Base-by-base conservation (phyloP, 2,329 filamentous ascomycete genomes). In the Drechslerella dactyloides region DNA sequence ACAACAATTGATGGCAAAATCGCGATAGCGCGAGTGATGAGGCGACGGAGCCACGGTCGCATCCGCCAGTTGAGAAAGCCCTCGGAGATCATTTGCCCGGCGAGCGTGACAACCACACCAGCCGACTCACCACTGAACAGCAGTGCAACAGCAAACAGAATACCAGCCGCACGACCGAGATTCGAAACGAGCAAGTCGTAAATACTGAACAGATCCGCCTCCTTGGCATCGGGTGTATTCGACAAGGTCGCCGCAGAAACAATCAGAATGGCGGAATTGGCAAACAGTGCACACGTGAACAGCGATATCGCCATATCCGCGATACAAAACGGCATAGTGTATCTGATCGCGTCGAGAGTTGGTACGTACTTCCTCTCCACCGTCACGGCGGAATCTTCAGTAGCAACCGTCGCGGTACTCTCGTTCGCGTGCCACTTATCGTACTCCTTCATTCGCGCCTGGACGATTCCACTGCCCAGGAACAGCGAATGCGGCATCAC, bases 11-110 rank as follows among this genome's bases (percentile, higher is more conserved):
- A 88, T 0, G 91, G 91, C 0, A 87, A 87, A 78, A 96, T 92
- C 77, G 89, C 91, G 78, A 96, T 90, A 55, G 84, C 86, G 24
- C 91, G 85, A 0, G 91, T 96, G 55, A 93, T 80, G 2, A 96
- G 83, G 10, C 91, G 85, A 1, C 91, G 87, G 8, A 93, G 77
- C 91, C 91, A 96, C 0, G 91, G 91, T 72, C 83, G 83, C 33
- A 93, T 80, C 3, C 81, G 86, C 89, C 90, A 92, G 52, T 86
- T 86, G 50, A 96, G 79, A 72, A 91, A 90, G 5, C 91, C 91
- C 78, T 96, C 91, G 73, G 87, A 88, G 21, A 96, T 89, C 87
- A 96, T 94, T 79, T 96, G 91, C 0, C 91, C 91, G 0, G 91
- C 86, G 75, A 96, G 94, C 0, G 92, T 96, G 81, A 91, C 96